phyloP scores from a whole-genome alignment of 495 filamentous ascomycete genomes.

The Amphirosellinia nigrospora region DNA sequence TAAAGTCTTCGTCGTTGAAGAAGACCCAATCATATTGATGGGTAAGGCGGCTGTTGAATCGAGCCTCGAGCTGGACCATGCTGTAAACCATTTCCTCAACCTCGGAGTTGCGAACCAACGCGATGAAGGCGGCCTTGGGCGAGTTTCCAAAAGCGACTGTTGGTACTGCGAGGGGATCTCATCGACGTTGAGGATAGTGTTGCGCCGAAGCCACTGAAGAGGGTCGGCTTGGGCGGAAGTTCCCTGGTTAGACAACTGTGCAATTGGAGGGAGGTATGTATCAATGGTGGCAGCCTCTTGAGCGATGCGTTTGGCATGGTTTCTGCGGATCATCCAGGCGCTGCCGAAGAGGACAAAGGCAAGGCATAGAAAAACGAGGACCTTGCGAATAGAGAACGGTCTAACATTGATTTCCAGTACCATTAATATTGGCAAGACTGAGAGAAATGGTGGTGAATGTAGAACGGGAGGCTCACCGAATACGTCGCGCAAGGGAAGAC shows the following conservation, averaged over 20 bases:
- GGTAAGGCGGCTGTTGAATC: conserved; percentile 70
- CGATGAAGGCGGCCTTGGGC: conserved; percentile 85
- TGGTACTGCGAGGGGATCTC: conserved; percentile 28
- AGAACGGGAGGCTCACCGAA: conserved; percentile 23
- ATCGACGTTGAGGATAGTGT: conserved; percentile 30
- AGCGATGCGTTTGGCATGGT: conserved; percentile 15
- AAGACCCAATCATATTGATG: conserved; percentile 91
- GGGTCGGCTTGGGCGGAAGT: conserved; percentile 16
- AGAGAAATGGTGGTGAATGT: not conserved
- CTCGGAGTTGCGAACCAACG: conserved; percentile 77
- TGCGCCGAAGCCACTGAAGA: conserved; percentile 35
- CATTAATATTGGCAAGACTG: conserved; percentile 34
- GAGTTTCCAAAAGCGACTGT: conserved; percentile 36
- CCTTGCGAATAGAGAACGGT: conserved; percentile 32
- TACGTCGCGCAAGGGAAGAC: conserved; percentile 20
- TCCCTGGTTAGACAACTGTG: conserved; percentile 15
- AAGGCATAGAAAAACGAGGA: conserved; percentile 27
- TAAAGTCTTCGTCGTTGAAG: conserved; percentile 78
- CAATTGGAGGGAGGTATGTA: conserved; percentile 32
- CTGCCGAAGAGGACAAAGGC: conserved; percentile 27
- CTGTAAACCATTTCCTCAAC: conserved; percentile 82
- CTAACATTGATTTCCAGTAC: conserved; percentile 27
- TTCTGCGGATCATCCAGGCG: conserved; percentile 29
- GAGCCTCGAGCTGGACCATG: conserved; percentile 79
- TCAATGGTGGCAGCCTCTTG: conserved; percentile 26